Evolutionary conservation across 495 filamentous ascomycete genomes (phyloP).

Genomic region (Aspergillus steynii): DNA sequence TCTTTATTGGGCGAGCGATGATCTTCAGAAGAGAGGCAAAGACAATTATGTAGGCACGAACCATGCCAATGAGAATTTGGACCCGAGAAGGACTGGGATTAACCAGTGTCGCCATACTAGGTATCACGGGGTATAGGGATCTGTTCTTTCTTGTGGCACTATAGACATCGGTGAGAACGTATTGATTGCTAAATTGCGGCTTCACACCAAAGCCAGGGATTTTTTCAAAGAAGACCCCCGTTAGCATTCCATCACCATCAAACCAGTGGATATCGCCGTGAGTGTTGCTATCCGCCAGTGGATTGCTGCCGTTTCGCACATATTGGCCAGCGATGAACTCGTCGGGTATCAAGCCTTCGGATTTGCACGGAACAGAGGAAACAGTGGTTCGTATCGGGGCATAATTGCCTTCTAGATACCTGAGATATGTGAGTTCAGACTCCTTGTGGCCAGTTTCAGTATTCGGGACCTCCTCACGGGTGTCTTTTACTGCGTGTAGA

Average conservation of each 20-base stretch:
- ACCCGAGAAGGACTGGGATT: slow-evolving; percentile 45
- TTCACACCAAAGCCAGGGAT: slow-evolving; percentile 30
- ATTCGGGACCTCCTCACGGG: not conserved
- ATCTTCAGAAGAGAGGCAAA: slow-evolving; percentile 55
- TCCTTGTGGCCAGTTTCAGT: not conserved
- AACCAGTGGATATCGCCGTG: slow-evolving; percentile 64
- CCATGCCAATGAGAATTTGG: slow-evolving; percentile 43
- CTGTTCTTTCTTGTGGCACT: slow-evolving; percentile 46
- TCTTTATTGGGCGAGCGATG: slow-evolving; percentile 56
- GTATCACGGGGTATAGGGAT: slow-evolving; percentile 53
- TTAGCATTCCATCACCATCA: slow-evolving; percentile 71
- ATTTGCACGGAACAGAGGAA: slow-evolving; percentile 48
- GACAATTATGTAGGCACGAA: slow-evolving; percentile 46
- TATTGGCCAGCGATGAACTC: slow-evolving; percentile 66
- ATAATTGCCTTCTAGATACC: slow-evolving; percentile 63
- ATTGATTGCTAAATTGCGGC: slow-evolving; percentile 65
- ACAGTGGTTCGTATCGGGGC: slow-evolving; percentile 55
- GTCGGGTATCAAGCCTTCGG: slow-evolving; percentile 53
- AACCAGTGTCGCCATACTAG: slow-evolving; percentile 62
- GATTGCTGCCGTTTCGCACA: slow-evolving; percentile 69
- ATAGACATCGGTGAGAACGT: slow-evolving; percentile 63
- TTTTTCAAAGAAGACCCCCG: slow-evolving; percentile 57
- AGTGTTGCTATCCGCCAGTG: slow-evolving; percentile 56
- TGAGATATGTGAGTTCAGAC: slow-evolving; percentile 10
- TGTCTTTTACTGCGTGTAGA: not conserved